Conservation (phyloP, 192 early-diverging fungal genomes). For the Rhizoclosmatium globosum region DNA sequence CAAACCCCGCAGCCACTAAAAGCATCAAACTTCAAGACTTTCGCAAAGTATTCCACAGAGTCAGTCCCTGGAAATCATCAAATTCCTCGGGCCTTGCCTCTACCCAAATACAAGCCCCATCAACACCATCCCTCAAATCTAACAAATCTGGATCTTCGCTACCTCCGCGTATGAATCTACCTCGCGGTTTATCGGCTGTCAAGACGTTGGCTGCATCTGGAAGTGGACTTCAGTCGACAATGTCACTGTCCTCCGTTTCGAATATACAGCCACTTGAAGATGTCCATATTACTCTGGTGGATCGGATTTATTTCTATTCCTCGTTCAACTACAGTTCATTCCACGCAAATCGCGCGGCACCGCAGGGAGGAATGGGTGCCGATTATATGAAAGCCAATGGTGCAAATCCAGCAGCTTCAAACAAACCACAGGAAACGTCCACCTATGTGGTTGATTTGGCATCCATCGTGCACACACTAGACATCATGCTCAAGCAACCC, state of each 20-base stretch:
- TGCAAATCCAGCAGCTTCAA: not conserved
- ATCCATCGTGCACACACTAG: conserved; percentile 61
- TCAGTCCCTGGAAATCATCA: conserved; percentile 57
- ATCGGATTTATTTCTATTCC: conserved; percentile 66
- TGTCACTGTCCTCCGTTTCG: not conserved
- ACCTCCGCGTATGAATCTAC: not conserved
- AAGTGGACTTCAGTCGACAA: not conserved
- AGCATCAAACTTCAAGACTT: conserved; percentile 57
- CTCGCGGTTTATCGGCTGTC: conserved; percentile 14
- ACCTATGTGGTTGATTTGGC: conserved; percentile 64
- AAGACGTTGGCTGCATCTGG: not conserved
- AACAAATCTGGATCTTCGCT: conserved; percentile 11
- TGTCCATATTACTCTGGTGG: conserved; percentile 49
- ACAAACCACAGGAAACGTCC: not conserved
- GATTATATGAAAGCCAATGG: conserved; percentile 32
- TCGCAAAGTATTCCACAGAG: conserved; percentile 51
- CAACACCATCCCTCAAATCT: not conserved
- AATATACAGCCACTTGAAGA: conserved; percentile 42
- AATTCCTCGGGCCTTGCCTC: not conserved
- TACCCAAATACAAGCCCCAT: not conserved
- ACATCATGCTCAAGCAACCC: conserved; percentile 66
- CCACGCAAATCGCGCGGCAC: conserved; percentile 39
- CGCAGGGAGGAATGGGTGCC: conserved; percentile 41
- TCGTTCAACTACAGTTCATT: conserved; percentile 61
- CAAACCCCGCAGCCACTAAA: conserved; percentile 37